Evolutionary conservation across 2,329 filamentous ascomycete genomes (phyloP).

Genomic region (Geosmithia putterillii): DNA sequence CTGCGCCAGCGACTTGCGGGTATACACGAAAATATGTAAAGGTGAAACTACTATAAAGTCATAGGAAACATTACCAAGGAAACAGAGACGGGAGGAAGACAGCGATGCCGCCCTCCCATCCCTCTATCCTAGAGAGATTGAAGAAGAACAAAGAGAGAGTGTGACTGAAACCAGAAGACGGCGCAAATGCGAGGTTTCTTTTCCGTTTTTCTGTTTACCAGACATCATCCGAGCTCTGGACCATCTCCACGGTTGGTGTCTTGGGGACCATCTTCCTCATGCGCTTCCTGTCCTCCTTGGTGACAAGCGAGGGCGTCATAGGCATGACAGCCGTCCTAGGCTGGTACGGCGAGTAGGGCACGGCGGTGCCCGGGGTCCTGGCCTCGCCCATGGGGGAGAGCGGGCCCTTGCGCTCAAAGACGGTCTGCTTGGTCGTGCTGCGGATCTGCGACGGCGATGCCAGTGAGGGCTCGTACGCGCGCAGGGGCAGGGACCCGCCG

Average conservation of each 20-base stretch:
- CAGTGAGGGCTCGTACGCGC: conserved; percentile 47
- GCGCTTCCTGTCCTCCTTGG: conserved; percentile 56
- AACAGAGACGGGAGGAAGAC: conserved; percentile 1
- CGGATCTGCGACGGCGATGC: conserved; percentile 34
- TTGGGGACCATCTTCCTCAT: conserved; percentile 52
- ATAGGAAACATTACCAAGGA: not conserved
- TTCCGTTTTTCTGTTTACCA: conserved; percentile 33
- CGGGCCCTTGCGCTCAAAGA: conserved; percentile 44
- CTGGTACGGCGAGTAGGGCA: conserved; percentile 70
- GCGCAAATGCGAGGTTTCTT: not conserved
- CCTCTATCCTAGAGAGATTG: not conserved
- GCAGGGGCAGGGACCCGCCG: conserved; percentile 44
- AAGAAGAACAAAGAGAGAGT: not conserved
- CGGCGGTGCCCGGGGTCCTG: conserved; percentile 50
- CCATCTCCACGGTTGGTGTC: conserved; percentile 50
- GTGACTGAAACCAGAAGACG: not conserved
- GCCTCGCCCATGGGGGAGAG: conserved; percentile 40
- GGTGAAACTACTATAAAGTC: not conserved
- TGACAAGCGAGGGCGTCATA: conserved; percentile 64
- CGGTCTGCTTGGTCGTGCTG: conserved; percentile 46
- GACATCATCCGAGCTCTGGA: conserved; percentile 47
- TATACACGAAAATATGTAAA: not conserved
- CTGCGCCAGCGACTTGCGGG: not conserved
- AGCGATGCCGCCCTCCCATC: not conserved
- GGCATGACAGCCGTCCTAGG: conserved; percentile 65